A percentile compares a stretch with the other conserved stretches of the same genome.
These are phyloP conservation scores for Imleria badia DNA, from an alignment of 768 basidiomycete species.

Conservation along the genomic window DNA sequence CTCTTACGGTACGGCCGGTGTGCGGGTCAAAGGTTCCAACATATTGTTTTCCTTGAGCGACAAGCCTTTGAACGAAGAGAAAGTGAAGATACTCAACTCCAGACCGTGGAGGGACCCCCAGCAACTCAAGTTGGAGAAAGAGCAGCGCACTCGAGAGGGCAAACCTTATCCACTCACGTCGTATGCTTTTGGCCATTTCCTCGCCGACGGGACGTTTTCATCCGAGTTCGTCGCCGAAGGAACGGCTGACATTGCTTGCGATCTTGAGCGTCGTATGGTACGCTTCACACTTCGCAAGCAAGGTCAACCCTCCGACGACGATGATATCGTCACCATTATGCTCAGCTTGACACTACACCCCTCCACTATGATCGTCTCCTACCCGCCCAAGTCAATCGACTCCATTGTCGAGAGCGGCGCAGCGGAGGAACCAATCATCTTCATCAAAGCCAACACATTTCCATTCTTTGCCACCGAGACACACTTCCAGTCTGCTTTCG, in stretches of 20 bases:
- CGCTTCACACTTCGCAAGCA: slow-evolving; percentile 32
- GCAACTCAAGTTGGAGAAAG: slow-evolving; percentile 23
- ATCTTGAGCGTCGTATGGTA: slow-evolving; percentile 33
- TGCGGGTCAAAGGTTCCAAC: slow-evolving; percentile 26
- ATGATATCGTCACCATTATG: not conserved
- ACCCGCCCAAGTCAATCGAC: slow-evolving; percentile 20
- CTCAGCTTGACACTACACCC: not conserved
- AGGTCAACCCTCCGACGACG: slow-evolving; percentile 10
- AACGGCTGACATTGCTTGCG: slow-evolving; percentile 35
- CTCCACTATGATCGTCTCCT: slow-evolving; percentile 17
- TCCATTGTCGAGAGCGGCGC: slow-evolving; percentile 17
- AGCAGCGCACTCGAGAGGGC: slow-evolving; percentile 21
- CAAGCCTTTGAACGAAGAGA: slow-evolving; percentile 21
- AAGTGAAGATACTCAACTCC: slow-evolving; percentile 23
- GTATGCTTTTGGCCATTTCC: slow-evolving; percentile 38
- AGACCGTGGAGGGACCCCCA: slow-evolving; percentile 33
- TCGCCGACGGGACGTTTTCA: slow-evolving; percentile 34
- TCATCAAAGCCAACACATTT: slow-evolving; percentile 34
- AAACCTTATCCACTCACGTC: slow-evolving; percentile 22
- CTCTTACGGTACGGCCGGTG: slow-evolving; percentile 25
- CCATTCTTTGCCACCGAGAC: slow-evolving; percentile 26
- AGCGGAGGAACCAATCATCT: slow-evolving; percentile 20
- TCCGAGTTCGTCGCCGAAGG: slow-evolving; percentile 30
- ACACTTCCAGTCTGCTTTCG: fast-evolving
- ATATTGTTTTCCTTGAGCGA: slow-evolving; percentile 24